phyloP scores from a whole-genome alignment of 139 green algal species.

The Spirogloea muscicola region DNA sequence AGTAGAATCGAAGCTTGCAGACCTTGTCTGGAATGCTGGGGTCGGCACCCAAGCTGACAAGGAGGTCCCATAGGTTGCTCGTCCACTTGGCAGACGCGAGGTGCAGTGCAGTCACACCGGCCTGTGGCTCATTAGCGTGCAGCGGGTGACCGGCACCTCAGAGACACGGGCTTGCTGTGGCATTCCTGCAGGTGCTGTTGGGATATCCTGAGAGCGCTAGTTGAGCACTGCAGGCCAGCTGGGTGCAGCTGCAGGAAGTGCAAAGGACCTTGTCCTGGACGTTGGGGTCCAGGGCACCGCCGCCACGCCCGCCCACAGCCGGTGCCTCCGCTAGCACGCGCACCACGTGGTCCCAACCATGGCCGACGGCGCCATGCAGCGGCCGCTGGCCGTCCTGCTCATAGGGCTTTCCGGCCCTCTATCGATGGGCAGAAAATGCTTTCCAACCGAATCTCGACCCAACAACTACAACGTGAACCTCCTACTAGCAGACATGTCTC shows the following conservation, averaged over 20 bases:
- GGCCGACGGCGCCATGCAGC: conserved; percentile 13
- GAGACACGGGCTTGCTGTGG: not conserved
- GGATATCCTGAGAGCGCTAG: not conserved
- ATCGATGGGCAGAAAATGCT: not conserved
- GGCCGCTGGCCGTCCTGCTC: conserved; percentile 3
- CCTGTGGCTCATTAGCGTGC: no score
- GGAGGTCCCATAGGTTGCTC: not conserved
- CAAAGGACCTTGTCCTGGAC: not conserved
- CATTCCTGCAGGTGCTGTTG: not conserved
- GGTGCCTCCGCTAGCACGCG: not conserved
- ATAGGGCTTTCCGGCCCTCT: not conserved
- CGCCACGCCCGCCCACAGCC: not conserved
- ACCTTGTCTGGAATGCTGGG: not conserved
- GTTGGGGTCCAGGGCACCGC: not conserved
- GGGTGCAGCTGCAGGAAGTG: not conserved
- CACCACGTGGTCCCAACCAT: conserved; percentile 7
- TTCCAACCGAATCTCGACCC: not conserved
- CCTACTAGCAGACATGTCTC: not conserved
- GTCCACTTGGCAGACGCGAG: not conserved
- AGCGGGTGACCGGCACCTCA: not conserved
- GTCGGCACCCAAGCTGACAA: conserved; percentile 1
- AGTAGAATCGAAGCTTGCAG: not conserved
- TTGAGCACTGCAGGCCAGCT: not conserved
- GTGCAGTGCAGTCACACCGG: not conserved
- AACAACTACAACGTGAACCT: not conserved